phyloP scores from a whole-genome alignment of 176 grass and related monocot species.

The Rhynchospora pubera region DNA sequence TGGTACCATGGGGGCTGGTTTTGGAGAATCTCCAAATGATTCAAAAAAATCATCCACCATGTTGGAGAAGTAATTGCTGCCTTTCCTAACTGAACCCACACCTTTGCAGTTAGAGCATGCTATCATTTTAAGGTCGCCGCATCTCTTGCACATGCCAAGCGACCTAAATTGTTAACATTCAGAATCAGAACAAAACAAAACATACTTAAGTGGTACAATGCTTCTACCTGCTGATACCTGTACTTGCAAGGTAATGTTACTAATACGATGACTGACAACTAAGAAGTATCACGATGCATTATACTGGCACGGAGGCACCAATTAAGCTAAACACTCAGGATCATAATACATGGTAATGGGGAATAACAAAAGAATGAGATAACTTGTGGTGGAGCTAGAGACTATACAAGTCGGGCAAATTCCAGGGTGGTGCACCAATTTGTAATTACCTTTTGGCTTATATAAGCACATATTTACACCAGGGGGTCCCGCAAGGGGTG shows the following conservation, averaged over 20 bases:
- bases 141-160: constrained; percentile 76
- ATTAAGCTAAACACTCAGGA: background rate
- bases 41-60: constrained; percentile 66
- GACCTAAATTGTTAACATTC: constrained; percentile 35
- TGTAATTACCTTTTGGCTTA: too few species aligned
- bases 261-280: background rate
- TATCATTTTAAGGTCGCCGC: constrained; percentile 68
- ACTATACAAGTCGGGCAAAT: too few species aligned
- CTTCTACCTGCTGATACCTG: background rate
- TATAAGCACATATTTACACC: too few species aligned
- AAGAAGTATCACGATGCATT: background rate
- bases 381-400: too few species aligned
- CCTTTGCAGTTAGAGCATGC: constrained; percentile 77
- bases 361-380: background rate
- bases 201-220: background rate
- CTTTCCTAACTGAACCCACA: constrained; percentile 43
- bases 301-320: background rate
- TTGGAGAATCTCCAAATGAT: constrained; percentile 45
- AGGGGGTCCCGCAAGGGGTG: too few species aligned
- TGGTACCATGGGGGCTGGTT: constrained; percentile 29
- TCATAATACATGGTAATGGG: background rate
- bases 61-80: constrained; percentile 36
- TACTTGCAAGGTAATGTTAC: background rate
- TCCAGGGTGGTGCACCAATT: too few species aligned
- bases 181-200: constrained; percentile 14